These are phyloP conservation scores for Hemileia vastatrix DNA, from an alignment of 1,284 basidiomycete species.

Conservation along the genomic window DNA sequence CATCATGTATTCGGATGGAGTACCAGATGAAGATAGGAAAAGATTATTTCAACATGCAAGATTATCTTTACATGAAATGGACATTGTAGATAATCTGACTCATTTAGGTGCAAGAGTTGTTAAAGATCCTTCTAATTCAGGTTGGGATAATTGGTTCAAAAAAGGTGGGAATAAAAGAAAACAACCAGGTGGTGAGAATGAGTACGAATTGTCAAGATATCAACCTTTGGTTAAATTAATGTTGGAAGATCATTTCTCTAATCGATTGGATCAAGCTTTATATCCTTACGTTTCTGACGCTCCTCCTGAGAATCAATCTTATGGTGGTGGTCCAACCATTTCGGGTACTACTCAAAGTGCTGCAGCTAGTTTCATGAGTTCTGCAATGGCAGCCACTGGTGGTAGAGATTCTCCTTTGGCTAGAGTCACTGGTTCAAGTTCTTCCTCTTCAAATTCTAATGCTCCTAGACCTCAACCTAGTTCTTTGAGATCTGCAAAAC, in stretches of 20 bases:
- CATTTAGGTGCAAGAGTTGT: constrained; percentile 73
- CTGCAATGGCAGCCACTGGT: constrained; percentile 48
- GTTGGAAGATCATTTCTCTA: constrained; percentile 72
- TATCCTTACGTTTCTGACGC: constrained; percentile 90
- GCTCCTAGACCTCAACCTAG: too few species aligned
- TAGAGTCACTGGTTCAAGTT: neutral
- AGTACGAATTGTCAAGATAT: constrained; percentile 89
- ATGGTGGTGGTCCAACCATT: constrained; percentile 34
- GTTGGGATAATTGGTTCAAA: constrained; percentile 45
- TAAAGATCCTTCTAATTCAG: constrained; percentile 49
- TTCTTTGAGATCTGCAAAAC: constrained; percentile 33
- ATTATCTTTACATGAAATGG: constrained; percentile 76
- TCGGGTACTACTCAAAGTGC: constrained; percentile 49
- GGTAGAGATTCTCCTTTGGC: too few species aligned
- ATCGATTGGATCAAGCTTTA: constrained; percentile 62
- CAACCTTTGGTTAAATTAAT: constrained; percentile 75
- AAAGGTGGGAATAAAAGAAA: constrained; percentile 66
- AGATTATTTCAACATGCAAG: constrained; percentile 91
- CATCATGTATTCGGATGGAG: constrained; percentile 88
- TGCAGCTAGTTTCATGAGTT: constrained; percentile 26
- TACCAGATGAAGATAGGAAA: constrained; percentile 93
- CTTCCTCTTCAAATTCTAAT: neutral
- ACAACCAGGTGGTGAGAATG: constrained; percentile 62
- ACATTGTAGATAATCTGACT: constrained; percentile 78
- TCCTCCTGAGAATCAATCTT: constrained; percentile 53